Percentiles rank a stretch among this genome's conserved stretches.
phyloP scores from a whole-genome alignment of 2,329 filamentous ascomycete genomes.

The Epichloe amarillans region DNA sequence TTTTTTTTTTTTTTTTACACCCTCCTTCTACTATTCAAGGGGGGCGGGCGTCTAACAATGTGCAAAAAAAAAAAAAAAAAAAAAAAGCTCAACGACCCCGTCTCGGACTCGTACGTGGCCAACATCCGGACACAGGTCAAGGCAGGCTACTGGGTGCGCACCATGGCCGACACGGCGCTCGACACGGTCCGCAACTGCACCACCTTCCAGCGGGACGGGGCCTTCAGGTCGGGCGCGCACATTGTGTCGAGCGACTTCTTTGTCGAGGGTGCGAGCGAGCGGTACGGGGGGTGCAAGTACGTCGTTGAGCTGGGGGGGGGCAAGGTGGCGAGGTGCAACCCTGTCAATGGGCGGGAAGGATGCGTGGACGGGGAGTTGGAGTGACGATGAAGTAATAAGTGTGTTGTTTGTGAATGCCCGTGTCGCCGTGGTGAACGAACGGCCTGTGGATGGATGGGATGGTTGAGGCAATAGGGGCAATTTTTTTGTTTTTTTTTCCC shows the following conservation, averaged over 20 bases:
- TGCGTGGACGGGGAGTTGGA: constrained; percentile 10
- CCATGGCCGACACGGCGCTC: constrained; percentile 31
- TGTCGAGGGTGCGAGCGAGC: constrained; percentile 29
- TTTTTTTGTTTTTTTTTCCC: too few species aligned
- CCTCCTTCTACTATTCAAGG: too few species aligned
- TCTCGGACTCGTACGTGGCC: constrained; percentile 17
- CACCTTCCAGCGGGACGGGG: constrained; percentile 15
- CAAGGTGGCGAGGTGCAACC: constrained; percentile 19
- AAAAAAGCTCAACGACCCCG: constrained; percentile 26
- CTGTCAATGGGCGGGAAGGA: constrained; percentile 10
- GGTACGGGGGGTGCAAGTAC: constrained; percentile 32
- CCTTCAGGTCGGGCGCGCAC: constrained; percentile 33
- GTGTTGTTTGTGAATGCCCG: not conserved
- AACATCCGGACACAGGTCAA: constrained; percentile 30
- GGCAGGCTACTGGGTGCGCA: constrained; percentile 35
- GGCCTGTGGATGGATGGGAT: too few species aligned
- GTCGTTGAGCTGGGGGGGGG: constrained; percentile 11
- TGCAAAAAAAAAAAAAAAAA: constrained; percentile 14
- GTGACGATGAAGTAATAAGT: not conserved
- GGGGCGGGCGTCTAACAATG: not conserved
- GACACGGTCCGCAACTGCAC: constrained; percentile 26
- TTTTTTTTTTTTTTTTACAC: too few species aligned
- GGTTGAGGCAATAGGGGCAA: too few species aligned
- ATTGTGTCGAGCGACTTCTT: constrained; percentile 36
- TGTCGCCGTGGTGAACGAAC: too few species aligned